These are phyloP conservation scores for Moniliophthora roreri DNA, from an alignment of 1,284 basidiomycete genomes.

Conservation along the genomic window DNA sequence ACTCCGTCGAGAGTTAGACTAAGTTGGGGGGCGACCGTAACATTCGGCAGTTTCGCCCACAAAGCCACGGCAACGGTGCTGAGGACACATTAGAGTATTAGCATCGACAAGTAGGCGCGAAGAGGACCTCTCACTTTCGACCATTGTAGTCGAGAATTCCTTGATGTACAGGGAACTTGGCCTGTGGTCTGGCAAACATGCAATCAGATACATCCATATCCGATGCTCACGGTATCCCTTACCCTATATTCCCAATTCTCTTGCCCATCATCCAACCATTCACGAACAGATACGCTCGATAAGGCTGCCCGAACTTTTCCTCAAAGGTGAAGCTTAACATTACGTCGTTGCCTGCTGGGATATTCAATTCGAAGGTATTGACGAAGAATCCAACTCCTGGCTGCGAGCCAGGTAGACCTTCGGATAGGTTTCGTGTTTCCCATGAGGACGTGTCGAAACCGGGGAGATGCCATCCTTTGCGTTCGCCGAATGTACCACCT, in stretches of 20 bases:
- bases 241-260: slow-evolving; percentile 70
- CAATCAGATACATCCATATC: not conserved
- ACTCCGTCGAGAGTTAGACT: slow-evolving; percentile 55
- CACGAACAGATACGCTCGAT: slow-evolving; percentile 71
- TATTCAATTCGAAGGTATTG: slow-evolving; percentile 62
- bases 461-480: slow-evolving; percentile 81
- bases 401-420: slow-evolving; percentile 51
- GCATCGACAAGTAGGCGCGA: not conserved
- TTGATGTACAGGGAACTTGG: slow-evolving; percentile 75
- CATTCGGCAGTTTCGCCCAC: slow-evolving; percentile 60
- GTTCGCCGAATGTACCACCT: slow-evolving; percentile 78
- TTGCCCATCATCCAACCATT: slow-evolving; percentile 91
- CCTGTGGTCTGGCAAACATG: slow-evolving; percentile 54
- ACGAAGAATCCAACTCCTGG: slow-evolving; percentile 77
- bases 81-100: slow-evolving; percentile 8
- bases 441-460: slow-evolving; percentile 66
- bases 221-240: slow-evolving; percentile 30
- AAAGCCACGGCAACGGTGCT: slow-evolving; percentile 73
- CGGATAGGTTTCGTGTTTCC: slow-evolving; percentile 48
- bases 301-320: slow-evolving; percentile 49
- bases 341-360: slow-evolving; percentile 61
- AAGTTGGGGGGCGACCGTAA: slow-evolving; percentile 49
- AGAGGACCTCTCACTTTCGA: slow-evolving; percentile 51
- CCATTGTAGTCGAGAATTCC: slow-evolving; percentile 74
- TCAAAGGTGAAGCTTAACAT: slow-evolving; percentile 71